Conservation (phyloP, 768 basidiomycete species). For the Gautieria morchelliformis region DNA sequence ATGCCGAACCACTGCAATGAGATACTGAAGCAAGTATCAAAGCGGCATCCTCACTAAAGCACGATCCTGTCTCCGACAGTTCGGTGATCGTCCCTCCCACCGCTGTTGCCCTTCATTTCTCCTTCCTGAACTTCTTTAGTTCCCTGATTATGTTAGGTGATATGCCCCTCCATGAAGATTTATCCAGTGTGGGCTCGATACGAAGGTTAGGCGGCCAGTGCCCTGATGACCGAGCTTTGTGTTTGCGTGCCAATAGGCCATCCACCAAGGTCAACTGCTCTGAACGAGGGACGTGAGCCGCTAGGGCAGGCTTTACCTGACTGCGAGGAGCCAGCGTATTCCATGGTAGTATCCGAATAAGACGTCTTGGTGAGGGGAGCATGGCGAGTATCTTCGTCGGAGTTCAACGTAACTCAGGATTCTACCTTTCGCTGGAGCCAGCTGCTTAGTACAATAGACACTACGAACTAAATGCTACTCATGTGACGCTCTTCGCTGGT, state of each 20-base stretch:
- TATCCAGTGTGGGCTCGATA: conserved; percentile 5
- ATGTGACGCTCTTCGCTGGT: too few relatives aligned
- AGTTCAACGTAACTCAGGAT: not conserved
- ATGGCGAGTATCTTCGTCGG: not conserved
- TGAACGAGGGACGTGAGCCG: conserved; percentile 3
- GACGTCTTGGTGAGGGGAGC: not conserved
- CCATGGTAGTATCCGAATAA: conserved; percentile 5
- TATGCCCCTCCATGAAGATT: not conserved
- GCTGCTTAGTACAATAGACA: too few relatives aligned
- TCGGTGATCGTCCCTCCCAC: too few relatives aligned
- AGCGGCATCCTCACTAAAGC: too few relatives aligned
- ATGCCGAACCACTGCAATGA: too few relatives aligned
- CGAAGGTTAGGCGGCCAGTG: conserved; percentile 9
- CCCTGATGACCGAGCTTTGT: not conserved
- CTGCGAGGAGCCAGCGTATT: not conserved
- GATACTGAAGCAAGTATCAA: too few relatives aligned
- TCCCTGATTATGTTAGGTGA: not conserved
- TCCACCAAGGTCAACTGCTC: conserved; percentile 6
- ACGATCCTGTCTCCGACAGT: too few relatives aligned
- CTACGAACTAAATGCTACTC: too few relatives aligned
- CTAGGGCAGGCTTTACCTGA: not conserved
- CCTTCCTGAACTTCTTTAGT: conserved; percentile 3
- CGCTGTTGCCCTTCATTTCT: not conserved
- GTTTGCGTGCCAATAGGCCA: not conserved
- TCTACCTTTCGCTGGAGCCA: too few relatives aligned